Conservation (phyloP, 2,329 filamentous ascomycete genomes). For the Claviceps pazoutovae region DNA sequence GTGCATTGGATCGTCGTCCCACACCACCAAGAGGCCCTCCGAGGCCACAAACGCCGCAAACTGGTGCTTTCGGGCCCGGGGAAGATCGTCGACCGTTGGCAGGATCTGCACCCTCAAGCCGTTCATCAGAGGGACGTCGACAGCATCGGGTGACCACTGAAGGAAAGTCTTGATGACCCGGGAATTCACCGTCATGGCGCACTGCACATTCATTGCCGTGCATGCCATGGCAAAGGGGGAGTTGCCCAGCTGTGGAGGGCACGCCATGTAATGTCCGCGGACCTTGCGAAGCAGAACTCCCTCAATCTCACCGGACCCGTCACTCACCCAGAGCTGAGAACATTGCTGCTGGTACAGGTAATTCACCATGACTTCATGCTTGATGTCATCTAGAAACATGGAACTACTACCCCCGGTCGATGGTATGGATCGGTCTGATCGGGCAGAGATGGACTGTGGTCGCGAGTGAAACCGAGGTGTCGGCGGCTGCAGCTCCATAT, state of each 20-base stretch:
- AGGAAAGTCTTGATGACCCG: constrained; percentile 67
- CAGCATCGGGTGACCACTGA: constrained; percentile 55
- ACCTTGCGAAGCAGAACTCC: constrained; percentile 59
- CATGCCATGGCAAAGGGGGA: constrained; percentile 53
- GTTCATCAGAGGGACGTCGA: constrained; percentile 63
- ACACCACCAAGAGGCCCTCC: constrained; percentile 59
- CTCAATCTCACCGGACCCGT: constrained; percentile 53
- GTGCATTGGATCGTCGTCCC: constrained; percentile 68
- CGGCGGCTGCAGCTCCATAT: constrained; percentile 36
- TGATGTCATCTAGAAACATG: constrained; percentile 54
- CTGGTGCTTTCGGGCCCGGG: constrained; percentile 61
- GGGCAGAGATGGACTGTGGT: constrained; percentile 29
- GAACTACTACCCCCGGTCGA: constrained; percentile 33
- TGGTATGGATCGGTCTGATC: constrained; percentile 29
- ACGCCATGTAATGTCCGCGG: constrained; percentile 57
- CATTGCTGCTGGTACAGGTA: constrained; percentile 73
- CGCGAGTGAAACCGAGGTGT: constrained; percentile 21
- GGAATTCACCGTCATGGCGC: constrained; percentile 70
- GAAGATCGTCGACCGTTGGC: constrained; percentile 55
- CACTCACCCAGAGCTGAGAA: constrained; percentile 57
- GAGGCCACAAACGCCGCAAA: constrained; percentile 67
- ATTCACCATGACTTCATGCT: constrained; percentile 73
- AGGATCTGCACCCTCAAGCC: constrained; percentile 65
- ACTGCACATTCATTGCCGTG: constrained; percentile 58
- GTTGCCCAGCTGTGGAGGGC: constrained; percentile 48